Evolutionary conservation across 2,329 filamentous ascomycete species (phyloP).

Genomic region (Colletotrichum sp.): DNA sequence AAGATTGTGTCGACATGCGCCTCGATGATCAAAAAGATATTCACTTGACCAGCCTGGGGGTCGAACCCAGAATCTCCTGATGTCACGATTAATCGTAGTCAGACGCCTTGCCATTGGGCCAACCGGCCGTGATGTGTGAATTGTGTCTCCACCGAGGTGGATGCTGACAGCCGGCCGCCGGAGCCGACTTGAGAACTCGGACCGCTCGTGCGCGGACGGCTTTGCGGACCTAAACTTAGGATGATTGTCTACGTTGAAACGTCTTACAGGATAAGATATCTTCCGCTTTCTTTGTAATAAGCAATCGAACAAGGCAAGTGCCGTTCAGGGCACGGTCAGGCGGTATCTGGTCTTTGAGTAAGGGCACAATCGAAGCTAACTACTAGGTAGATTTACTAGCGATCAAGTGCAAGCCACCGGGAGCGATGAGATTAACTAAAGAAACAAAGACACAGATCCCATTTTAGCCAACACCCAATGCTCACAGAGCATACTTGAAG

Average conservation of each 20-base stretch:
- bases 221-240: background rate
- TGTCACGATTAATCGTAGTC: constrained; percentile 36
- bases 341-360: background rate
- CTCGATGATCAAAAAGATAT: background rate
- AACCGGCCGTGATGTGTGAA: constrained; percentile 14
- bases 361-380: background rate
- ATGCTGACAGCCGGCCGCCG: rapidly evolving
- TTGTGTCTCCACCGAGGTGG: background rate
- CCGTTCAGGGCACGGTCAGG: background rate
- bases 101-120: constrained; percentile 48
- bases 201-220: background rate
- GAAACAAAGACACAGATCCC: background rate
- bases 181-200: background rate
- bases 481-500: constrained; percentile 32
- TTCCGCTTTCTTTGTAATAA: background rate
- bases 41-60: constrained; percentile 16
- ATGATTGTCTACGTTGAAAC: background rate
- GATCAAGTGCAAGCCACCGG: background rate
- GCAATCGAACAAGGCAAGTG: background rate
- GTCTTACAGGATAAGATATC: background rate
- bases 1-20: background rate
- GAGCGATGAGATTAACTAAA: background rate
- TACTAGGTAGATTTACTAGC: background rate
- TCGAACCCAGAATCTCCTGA: constrained; percentile 22
- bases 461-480: background rate